These are phyloP conservation scores for Extremus antarcticus DNA, from an alignment of 495 filamentous ascomycete genomes.

Conservation along the genomic window DNA sequence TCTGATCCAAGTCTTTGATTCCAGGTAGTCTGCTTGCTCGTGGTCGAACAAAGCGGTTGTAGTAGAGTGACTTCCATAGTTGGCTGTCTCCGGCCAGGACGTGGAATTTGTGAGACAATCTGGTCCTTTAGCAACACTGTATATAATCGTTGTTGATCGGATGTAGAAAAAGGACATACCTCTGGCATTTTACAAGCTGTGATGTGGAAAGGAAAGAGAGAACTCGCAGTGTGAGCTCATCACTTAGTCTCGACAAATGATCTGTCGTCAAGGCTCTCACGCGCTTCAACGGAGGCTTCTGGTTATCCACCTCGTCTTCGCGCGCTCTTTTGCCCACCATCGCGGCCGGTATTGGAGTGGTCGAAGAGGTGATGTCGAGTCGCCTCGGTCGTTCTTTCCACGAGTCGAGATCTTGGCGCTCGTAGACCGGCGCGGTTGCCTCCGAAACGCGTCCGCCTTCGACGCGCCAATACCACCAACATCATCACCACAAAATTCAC, in stretches of 20 bases:
- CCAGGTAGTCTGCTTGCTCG: conserved; percentile 67
- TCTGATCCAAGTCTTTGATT: conserved; percentile 36
- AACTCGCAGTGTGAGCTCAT: conserved; percentile 80
- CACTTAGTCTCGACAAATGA: conserved; percentile 56
- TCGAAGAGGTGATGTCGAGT: neutral
- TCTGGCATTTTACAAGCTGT: conserved; percentile 59
- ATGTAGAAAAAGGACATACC: conserved; percentile 32
- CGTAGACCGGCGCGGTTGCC: neutral
- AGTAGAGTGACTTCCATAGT: conserved; percentile 85
- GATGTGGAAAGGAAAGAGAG: conserved; percentile 62
- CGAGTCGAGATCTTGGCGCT: neutral
- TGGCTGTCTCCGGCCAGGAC: conserved; percentile 71
- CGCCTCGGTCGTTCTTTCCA: neutral
- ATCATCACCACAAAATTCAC: neutral
- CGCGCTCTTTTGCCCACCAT: conserved; percentile 18
- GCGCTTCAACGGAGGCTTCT: conserved; percentile 18
- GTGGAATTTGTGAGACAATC: conserved; percentile 67
- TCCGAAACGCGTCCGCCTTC: neutral
- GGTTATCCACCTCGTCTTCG: conserved; percentile 12
- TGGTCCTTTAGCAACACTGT: conserved; percentile 25
- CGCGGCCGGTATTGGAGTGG: neutral
- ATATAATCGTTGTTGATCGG: neutral
- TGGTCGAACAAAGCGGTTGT: conserved; percentile 78
- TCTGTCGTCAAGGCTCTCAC: conserved; percentile 25
- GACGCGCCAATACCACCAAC: neutral